Evolutionary conservation across 805 yeast species (phyloP), one percentile per base, ranked within the genome.

Genomic region (Debaryomyces maramus): DNA sequence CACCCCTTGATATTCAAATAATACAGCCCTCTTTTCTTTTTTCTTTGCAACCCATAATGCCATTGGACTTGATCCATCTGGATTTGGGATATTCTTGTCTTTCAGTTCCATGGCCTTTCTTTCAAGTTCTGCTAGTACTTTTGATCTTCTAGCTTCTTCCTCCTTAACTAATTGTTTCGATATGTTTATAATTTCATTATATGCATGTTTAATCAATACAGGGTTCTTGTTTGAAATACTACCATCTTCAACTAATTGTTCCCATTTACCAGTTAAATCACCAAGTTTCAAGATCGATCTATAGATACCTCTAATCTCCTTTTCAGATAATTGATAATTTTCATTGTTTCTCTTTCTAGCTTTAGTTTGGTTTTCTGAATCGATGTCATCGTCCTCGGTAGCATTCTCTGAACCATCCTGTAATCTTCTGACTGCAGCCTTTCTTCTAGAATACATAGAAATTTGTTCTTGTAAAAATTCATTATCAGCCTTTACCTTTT

Each of bases 1-100:
- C 32, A 90, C 96, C 30, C 89, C 91, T 44, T 82, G 83, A 61
- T 83, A 89, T 49, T 88, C 95, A 61, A 93, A 90, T 34, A 91
- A 64, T 13, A 89, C 83, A 0, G 97, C 97, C 62, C 85, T 88
- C 63, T 88, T 85, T 55, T 90, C 97, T 56, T 82, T 85, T 61
- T 83, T 80, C 56, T 85, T 84, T 32, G 79, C 73, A 26, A 80
- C 61, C 75, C 82, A 74, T 35, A 73, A 61, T 0, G 83, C 73
- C 42, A 72, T 65, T 16, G 80, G 75, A 41, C 71, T 79, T 41
- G 66, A 51, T 44, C 69, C 65, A 52, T 67, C 66, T 46, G 56
- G 46, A 49, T 59, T 47, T 43, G 65, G 42, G 56, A 63, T 46
- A 60, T 68, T 52, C 65, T 59, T 46, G 27, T 67, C 75, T 44